These are phyloP conservation scores for Lycium barbarum DNA, from an alignment of 257 asterid genomes.

Conservation along the genomic window DNA sequence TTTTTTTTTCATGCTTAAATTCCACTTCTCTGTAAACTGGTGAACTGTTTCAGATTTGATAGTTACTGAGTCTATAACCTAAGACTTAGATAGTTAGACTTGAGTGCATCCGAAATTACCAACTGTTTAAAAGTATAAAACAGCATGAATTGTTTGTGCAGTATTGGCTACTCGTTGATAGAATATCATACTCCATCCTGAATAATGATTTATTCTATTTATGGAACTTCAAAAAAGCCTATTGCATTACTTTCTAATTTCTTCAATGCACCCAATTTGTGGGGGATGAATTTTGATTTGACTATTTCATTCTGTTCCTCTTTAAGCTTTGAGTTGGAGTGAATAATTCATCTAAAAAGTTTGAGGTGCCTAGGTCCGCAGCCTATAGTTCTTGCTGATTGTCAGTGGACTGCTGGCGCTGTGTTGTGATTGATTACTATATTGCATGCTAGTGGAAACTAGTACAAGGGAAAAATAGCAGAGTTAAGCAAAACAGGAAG, in stretches of 20 bases:
- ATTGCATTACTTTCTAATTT: background rate
- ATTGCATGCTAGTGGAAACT: background rate
- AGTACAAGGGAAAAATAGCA: background rate
- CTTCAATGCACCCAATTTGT: background rate
- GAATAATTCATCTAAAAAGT: conserved; percentile 8
- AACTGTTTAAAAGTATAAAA: conserved; percentile 1
- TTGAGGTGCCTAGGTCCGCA: background rate
- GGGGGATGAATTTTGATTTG: conserved; percentile 24
- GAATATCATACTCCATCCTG: conserved; percentile 18
- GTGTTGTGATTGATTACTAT: conserved; percentile 13
- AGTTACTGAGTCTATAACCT: background rate
- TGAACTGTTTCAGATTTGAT: conserved; percentile 8
- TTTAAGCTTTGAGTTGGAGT: conserved; percentile 15
- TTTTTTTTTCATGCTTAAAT: background rate
- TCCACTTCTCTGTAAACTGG: background rate
- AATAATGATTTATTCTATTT: background rate
- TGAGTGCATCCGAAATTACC: background rate
- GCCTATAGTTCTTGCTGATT: conserved; percentile 16
- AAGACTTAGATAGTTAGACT: background rate
- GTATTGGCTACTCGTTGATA: background rate
- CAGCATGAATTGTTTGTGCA: background rate
- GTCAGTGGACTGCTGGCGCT: background rate
- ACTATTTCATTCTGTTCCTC: background rate
- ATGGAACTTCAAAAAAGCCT: background rate
- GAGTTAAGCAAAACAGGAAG: background rate